phyloP scores from a whole-genome alignment of 805 yeast genomes.

The Candida methanosorbosa region DNA sequence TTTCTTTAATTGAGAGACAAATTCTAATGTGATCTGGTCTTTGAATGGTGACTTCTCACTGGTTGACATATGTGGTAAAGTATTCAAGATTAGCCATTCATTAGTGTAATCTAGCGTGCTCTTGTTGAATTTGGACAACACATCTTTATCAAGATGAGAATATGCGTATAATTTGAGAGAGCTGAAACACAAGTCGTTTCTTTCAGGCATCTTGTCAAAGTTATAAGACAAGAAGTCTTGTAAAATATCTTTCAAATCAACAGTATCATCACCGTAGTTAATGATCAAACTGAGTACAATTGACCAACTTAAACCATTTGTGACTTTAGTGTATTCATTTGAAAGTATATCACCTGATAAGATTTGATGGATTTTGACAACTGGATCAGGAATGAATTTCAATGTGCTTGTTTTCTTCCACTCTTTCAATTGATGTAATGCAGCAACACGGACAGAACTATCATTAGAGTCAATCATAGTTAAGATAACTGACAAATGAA shows the following conservation, averaged over 20 bases:
- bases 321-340: conserved; percentile 20
- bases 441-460: conserved; percentile 42
- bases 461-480: conserved; percentile 69
- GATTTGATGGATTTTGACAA: conserved; percentile 55
- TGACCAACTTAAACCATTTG: conserved; percentile 55
- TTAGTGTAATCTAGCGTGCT: not conserved
- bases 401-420: conserved; percentile 47
- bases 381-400: conserved; percentile 39
- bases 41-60: conserved; percentile 5
- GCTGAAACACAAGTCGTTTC: conserved; percentile 10
- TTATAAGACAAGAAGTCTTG: conserved; percentile 13
- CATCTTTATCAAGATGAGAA: conserved; percentile 7
- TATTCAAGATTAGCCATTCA: conserved; percentile 1
- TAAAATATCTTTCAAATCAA: conserved; percentile 25
- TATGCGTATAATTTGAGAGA: conserved; percentile 22
- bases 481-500: conserved; percentile 63
- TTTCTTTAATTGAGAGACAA: conserved; percentile 44
- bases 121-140: conserved; percentile 2
- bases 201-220: conserved; percentile 4
- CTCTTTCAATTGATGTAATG: conserved; percentile 50
- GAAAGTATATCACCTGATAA: conserved; percentile 43
- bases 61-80: conserved; percentile 10
- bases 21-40: conserved; percentile 16
- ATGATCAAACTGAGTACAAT: conserved; percentile 48
- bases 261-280: conserved; percentile 54